phyloP scores from a whole-genome alignment of 2,329 filamentous ascomycete genomes.

The Hypoxylon sp. region DNA sequence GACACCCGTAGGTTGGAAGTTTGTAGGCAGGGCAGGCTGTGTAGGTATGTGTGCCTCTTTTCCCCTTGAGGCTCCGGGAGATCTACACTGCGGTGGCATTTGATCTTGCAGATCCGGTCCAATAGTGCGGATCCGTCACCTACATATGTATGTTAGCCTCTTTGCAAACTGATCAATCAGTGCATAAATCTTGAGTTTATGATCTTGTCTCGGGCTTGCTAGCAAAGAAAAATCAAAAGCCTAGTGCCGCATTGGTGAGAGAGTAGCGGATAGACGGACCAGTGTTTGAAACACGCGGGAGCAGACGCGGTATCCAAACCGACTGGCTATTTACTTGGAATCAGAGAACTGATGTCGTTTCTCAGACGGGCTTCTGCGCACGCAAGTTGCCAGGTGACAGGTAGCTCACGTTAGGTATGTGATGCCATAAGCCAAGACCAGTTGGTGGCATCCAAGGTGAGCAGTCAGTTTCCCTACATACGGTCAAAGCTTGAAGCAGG shows the following conservation, averaged over 20 bases:
- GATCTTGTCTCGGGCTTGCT: slow-evolving; percentile 28
- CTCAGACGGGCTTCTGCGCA: slow-evolving; percentile 6
- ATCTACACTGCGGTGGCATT: slow-evolving; percentile 34
- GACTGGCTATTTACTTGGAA: neutral
- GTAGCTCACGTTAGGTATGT: slow-evolving; percentile 1
- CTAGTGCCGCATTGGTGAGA: slow-evolving; percentile 13
- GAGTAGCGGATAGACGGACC: slow-evolving; percentile 23
- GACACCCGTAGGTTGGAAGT: slow-evolving; percentile 5
- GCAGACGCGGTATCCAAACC: slow-evolving; percentile 15
- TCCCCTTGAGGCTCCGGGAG: slow-evolving; percentile 37
- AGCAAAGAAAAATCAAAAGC: slow-evolving; percentile 21
- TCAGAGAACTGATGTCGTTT: slow-evolving; percentile 15
- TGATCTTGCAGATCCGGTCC: slow-evolving; percentile 39
- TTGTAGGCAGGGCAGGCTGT: neutral
- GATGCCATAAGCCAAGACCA: slow-evolving; percentile 1
- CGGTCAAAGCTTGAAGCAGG: neutral
- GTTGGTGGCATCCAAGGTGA: neutral
- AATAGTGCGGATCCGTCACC: slow-evolving; percentile 33
- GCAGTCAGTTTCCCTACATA: neutral
- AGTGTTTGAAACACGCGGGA: slow-evolving; percentile 28
- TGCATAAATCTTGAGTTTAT: slow-evolving; percentile 19
- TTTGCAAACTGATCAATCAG: slow-evolving; percentile 31
- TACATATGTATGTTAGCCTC: slow-evolving; percentile 31
- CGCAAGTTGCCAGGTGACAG: neutral
- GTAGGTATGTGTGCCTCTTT: slow-evolving; percentile 13